Percentiles rank a stretch among this genome's conserved stretches.
Conservation (phyloP, 176 grass and related monocot genomes). For the Aegilops speltoides region DNA sequence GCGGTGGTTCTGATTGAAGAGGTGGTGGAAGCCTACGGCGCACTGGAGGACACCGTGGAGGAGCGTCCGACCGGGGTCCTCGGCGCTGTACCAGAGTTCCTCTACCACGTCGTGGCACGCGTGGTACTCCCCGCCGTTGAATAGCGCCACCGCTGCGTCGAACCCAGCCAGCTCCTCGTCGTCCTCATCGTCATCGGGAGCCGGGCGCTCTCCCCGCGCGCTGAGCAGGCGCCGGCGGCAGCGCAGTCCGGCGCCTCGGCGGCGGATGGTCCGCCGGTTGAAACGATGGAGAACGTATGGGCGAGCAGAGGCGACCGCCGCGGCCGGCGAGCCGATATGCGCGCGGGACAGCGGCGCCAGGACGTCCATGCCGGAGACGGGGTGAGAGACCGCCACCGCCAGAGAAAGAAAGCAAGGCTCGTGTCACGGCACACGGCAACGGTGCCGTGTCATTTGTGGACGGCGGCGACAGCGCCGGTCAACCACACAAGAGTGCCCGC, state of each 20-base stretch:
- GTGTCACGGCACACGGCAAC: background rate
- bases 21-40: conserved; percentile 83
- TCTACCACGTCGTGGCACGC: conserved; percentile 87
- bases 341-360: background rate
- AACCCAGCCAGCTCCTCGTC: conserved; percentile 22
- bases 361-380: background rate
- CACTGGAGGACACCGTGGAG: conserved; percentile 83
- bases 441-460: background rate
- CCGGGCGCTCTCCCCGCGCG: conserved; percentile 30
- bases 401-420: background rate
- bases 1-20: conserved; percentile 92
- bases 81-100: conserved; percentile 82
- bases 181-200: background rate
- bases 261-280: background rate
- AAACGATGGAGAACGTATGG: background rate
- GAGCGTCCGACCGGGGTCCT: conserved; percentile 71
- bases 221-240: conserved; percentile 49
- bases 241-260: conserved; percentile 28
- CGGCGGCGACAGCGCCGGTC: background rate
- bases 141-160: conserved; percentile 61
- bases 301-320: background rate
- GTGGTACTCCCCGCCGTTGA: conserved; percentile 78
- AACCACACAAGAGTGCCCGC: background rate
- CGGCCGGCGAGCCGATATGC: background rate
- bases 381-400: conserved; percentile 1